Base-by-base conservation (phyloP, 108 stramenopile species). In the Nitzschia sp. region DNA sequence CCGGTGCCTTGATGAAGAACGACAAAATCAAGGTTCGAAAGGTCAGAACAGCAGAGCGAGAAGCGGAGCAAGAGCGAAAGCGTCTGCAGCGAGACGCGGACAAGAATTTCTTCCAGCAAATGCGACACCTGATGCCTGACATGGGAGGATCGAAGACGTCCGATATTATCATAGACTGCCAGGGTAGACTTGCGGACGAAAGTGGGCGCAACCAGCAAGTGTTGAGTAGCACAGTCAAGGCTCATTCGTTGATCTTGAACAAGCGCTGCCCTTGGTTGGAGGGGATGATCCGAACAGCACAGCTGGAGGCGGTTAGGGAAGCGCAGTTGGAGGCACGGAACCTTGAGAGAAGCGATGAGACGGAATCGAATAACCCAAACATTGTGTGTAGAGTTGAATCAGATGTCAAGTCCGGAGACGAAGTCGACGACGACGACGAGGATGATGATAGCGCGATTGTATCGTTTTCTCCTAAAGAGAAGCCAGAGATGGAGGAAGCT, bases 1-100 rank as follows among this genome's bases (percentile, higher is more conserved):
- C 75, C 0, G 76, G 77, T 11, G 89, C 90, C 1, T 53, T 94
- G 71, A 94, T 94, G 93, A 94, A 94, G 63, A 82, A 85, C 60
- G 93, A 94, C 79, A 73, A 73, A 9, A 89, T 94, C 47, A 68
- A 59, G 25, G 89, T 89, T 0, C 74, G 81, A 58, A 73, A 70
- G n/a, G 72, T 68, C 4, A 38, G 83, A 9, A 59, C 66, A 3
- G 56, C 68, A 16, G 83, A 84, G 31, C 64, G 84, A 3, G 60
- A 63, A 21, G 32, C 38, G 9, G 74, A 77, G 46, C 53, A 58
- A 11, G 84, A 90, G 41, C 46, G 54, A 15, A 70, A 62, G 25
- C 62, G 88, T 26, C 22, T 63, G 30, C 88, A 91, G 58, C 76
- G 88, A 34, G 90, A 87, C 23, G 72, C 79, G 0, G 93, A 94